Conservation (phyloP, 805 yeast species). For the Tetrapisispora namnaoensis region DNA sequence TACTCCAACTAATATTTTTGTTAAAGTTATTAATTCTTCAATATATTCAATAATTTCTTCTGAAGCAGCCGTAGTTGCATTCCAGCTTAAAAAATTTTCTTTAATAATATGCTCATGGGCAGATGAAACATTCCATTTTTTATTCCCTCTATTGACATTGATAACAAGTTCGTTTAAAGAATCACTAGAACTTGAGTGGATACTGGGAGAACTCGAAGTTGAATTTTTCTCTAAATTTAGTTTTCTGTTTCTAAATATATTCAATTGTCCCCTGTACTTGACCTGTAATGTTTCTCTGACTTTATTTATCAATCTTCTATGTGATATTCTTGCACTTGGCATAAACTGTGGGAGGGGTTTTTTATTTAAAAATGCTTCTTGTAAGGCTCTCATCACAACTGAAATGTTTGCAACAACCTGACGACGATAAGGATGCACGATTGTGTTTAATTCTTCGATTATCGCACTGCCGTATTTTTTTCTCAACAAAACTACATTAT, state of each 20-base stretch:
- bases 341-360: constrained; percentile 42
- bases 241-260: constrained; percentile 2
- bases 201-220: background rate
- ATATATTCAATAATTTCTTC: constrained; percentile 42
- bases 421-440: constrained; percentile 36
- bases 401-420: constrained; percentile 36
- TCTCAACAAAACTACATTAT: constrained; percentile 36
- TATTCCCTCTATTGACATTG: background rate
- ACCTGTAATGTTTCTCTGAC: constrained; percentile 32
- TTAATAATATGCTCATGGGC: constrained; percentile 26
- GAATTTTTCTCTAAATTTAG: background rate
- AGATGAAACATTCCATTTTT: constrained; percentile 6
- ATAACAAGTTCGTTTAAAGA: constrained; percentile 10
- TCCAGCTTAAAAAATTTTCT: constrained; percentile 40
- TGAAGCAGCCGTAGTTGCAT: constrained; percentile 39
- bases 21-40: constrained; percentile 36
- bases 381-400: constrained; percentile 33
- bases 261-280: constrained; percentile 12
- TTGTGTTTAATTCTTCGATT: constrained; percentile 34
- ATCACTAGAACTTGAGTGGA: constrained; percentile 11
- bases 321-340: constrained; percentile 42
- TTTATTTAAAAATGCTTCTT: constrained; percentile 35
- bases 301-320: constrained; percentile 35
- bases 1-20: constrained; percentile 38
- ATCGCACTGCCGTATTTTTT: constrained; percentile 37